Evolutionary conservation across 805 yeast genomes (phyloP).

Genomic region (Wickerhamiella musiphila): DNA sequence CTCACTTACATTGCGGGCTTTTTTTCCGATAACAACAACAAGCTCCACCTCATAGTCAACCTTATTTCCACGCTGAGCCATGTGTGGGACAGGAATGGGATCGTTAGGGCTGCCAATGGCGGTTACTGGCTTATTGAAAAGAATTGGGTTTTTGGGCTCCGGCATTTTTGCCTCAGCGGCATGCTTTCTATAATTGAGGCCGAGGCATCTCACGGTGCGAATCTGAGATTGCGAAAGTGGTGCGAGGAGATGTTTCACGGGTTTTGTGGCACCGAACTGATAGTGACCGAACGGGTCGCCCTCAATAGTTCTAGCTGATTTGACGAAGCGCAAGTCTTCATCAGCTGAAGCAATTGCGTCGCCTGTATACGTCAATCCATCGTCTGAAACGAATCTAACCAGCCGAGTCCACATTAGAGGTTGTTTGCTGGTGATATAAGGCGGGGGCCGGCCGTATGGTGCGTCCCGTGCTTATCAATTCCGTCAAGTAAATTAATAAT

Average conservation of each 20-base stretch:
- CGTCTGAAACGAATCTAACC: conserved; percentile 30
- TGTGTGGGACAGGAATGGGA: conserved; percentile 24
- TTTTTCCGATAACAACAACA: conserved; percentile 35
- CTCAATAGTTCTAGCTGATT: conserved; percentile 27
- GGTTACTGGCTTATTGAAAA: conserved; percentile 34
- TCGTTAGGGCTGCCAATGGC: conserved; percentile 29
- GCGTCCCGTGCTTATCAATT: too few species aligned
- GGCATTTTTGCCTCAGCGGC: conserved; percentile 26
- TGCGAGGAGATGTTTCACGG: conserved; percentile 24
- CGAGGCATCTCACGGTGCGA: conserved; percentile 30
- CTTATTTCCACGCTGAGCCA: conserved; percentile 19
- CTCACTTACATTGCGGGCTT: conserved; percentile 27
- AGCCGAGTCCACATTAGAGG: conserved; percentile 19
- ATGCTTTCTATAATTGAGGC: conserved; percentile 33
- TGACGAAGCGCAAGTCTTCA: conserved; percentile 25
- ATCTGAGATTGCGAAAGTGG: conserved; percentile 27
- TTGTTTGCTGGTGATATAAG: too few species aligned
- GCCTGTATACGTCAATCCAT: conserved; percentile 29
- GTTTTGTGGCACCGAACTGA: conserved; percentile 23
- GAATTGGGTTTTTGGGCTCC: conserved; percentile 31
- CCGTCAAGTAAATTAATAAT: too few species aligned
- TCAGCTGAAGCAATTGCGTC: conserved; percentile 29
- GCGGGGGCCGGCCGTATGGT: too few species aligned
- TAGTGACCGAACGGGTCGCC: conserved; percentile 30
- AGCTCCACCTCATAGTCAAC: conserved; percentile 40